Evolutionary conservation across 2,329 filamentous ascomycete genomes (phyloP).

Genomic region (Fragosphaeria purpurea): DNA sequence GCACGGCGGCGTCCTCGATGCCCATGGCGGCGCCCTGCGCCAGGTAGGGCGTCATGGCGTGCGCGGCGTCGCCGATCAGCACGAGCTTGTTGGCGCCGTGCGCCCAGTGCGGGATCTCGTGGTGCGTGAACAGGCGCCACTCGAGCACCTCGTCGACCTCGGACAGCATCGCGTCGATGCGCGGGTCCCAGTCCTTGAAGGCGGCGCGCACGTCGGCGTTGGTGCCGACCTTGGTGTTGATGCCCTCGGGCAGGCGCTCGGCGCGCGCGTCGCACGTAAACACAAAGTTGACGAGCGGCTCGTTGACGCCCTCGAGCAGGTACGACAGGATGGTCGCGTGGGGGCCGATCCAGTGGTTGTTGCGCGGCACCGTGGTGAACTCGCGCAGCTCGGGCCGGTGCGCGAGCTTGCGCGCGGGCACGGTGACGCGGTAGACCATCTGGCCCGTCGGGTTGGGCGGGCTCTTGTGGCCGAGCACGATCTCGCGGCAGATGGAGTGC

Average conservation of each 20-base stretch:
- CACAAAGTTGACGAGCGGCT: constrained; percentile 10
- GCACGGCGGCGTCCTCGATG: constrained; percentile 37
- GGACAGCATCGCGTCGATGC: constrained; percentile 5
- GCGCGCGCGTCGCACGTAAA: constrained; percentile 7
- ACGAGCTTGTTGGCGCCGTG: constrained; percentile 22
- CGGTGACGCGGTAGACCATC: constrained; percentile 37
- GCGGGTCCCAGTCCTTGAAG: constrained; percentile 11
- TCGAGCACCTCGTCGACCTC: constrained; percentile 3
- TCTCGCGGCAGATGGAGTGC: constrained; percentile 8
- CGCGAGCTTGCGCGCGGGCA: constrained; percentile 19
- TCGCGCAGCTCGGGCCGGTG: constrained; percentile 32
- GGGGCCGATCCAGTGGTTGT: constrained; percentile 43
- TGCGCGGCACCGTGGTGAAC: constrained; percentile 36
- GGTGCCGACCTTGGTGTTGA: constrained; percentile 5
- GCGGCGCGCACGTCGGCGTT: constrained; percentile 3
- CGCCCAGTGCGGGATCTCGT: constrained; percentile 6
- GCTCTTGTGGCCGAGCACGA: constrained; percentile 11
- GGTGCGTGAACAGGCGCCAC: constrained; percentile 9
- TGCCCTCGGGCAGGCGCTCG: constrained; percentile 4
- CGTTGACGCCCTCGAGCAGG: constrained; percentile 6
- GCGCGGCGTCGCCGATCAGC: constrained; percentile 38
- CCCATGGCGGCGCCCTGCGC: constrained; percentile 38
- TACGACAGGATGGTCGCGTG: constrained; percentile 19
- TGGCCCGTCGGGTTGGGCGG: constrained; percentile 32
- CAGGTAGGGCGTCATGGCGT: constrained; percentile 37